Percentiles rank a stretch among this genome's conserved stretches.
phyloP scores from a whole-genome alignment of 2,329 filamentous ascomycete genomes.

The Aspergillus pseudoviridinutans region DNA sequence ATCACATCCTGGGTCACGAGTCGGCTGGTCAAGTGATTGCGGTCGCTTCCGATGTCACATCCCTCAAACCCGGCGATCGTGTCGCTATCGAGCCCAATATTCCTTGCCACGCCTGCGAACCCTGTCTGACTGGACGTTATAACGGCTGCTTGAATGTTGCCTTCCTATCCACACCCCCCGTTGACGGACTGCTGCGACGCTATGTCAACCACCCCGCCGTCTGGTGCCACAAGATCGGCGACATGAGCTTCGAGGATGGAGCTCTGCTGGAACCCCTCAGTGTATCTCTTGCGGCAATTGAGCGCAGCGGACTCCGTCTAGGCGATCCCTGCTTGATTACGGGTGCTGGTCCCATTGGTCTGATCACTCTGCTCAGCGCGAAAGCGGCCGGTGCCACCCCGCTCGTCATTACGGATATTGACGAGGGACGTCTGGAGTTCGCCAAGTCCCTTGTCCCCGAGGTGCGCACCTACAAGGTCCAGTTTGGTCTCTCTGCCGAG shows the following conservation, averaged over 20 bases:
- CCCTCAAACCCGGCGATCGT: conserved; percentile 78
- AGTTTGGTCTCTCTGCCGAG: conserved; percentile 53
- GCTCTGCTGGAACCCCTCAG: conserved; percentile 85
- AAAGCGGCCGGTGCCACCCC: conserved; percentile 85
- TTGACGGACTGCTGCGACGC: conserved; percentile 78
- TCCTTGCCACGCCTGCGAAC: conserved; percentile 86
- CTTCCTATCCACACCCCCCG: conserved; percentile 88
- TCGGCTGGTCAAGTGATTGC: conserved; percentile 75
- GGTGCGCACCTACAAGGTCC: conserved; percentile 65
- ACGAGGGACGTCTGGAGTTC: conserved; percentile 77
- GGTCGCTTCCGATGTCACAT: conserved; percentile 66
- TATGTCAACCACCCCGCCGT: conserved; percentile 93
- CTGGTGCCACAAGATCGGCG: conserved; percentile 94
- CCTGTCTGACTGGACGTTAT: conserved; percentile 87
- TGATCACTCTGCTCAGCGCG: conserved; percentile 81
- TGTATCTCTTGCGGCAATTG: conserved; percentile 83
- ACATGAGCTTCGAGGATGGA: conserved; percentile 89
- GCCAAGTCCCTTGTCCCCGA: conserved; percentile 78
- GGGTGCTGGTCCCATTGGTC: conserved; percentile 88
- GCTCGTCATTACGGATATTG: conserved; percentile 91
- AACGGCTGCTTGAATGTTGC: conserved; percentile 85
- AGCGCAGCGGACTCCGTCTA: conserved; percentile 73
- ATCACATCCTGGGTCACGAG: conserved; percentile 93
- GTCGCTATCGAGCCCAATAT: conserved; percentile 93
- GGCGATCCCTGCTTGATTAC: conserved; percentile 87